Evolutionary conservation across 257 asterid genomes (phyloP), one percentile per base, ranked within the genome.

Genomic region (Solanum sejunctum): DNA sequence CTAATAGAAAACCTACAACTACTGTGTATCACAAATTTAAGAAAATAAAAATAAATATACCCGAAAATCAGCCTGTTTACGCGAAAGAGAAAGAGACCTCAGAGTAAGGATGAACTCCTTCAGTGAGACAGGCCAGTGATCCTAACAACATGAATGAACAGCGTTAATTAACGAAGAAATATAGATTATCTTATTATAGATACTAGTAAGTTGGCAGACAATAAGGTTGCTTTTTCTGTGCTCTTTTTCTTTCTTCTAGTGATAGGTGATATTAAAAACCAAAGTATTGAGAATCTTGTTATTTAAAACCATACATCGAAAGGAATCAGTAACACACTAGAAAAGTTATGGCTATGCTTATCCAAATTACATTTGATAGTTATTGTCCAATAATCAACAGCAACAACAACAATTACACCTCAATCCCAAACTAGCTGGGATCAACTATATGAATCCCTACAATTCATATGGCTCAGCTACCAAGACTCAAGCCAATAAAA

Each of bases 51-150:
- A 49, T 3, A 75, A 49, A 75, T 51, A 49, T 75, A 75, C 82
- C 88, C 61, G 88, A 84, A 92, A 83, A 86, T 95, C 92, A 32
- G 92, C 92, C 89, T 92, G 95, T 52, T 87, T 88, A 10, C 99
- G 95, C 71, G 93, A 91, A 89, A 95, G 90, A 84, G 95, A 90
- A 82, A 94, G 94, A 70, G 93, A 91, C 90, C 88, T 92, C 85
- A 88, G 58, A 36, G 88, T 87, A n/a, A 81, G 91, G 84, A 93
- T 91, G 89, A 91, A 95, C 86, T 92, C 91, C 82, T 92, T 93
- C 80, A 94, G 97, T 13, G 98, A 94, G 85, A 88, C 88, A 72
- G 98, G 99, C 99, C 98, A 95, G 87, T 93, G 88, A 90, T 93
- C 96, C 99, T 95, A 84, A 47, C 87, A 88, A 47, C 79, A 85